Base-by-base conservation (phyloP, 352 stramenopile species). In the Synura sp. region DNA sequence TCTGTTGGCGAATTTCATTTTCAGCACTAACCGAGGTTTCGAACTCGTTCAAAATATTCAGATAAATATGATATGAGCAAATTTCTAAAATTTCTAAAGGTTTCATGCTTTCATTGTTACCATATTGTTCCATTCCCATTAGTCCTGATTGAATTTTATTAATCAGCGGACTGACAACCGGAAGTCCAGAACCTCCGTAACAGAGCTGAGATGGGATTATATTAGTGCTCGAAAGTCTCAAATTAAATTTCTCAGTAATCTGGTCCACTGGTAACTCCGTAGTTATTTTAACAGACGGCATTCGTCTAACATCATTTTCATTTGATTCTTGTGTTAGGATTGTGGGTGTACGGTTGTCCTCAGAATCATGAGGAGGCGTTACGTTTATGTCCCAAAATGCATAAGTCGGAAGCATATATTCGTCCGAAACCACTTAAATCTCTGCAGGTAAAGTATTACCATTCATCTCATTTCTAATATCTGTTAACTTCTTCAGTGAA, bases 291-390 rank as follows among this genome's bases (percentile, higher is more conserved):
- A 67, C 27, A 12, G 53, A 67, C 53, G 53, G 53, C 53, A 67
- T 67, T 67, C 53, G 12, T 67, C 53, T 67, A 67, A 67, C 53
- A 67, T 67, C 53, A 67, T 67, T 32, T 67, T 22, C 53, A 67
- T 67, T 67, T 67, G 53, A 67, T 67, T 67, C 53, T 67, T 67
- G 53, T 67, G 53, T 67, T 67, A 67, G 53, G 53, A 67, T 67
- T 67, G 53, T 67, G 53, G 7, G 7, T 67, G 53, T 67, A 67
- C 53, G 53, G 53, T 67, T 67, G 53, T 67, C 53, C 53, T 67
- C 53, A 67, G 53, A 22, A 67, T 67, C 53, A 27, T n/a, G n/a
- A n/a, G n/a, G n/a, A n/a, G n/a, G n/a, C n/a, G n/a, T n/a, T 67
- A 67, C 53, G 53, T 67, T 67, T 67, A 67, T 67, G 53, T 67